Evolutionary conservation across 495 filamentous ascomycete genomes (phyloP), one percentile per base, ranked within the genome.

Genomic region (Aspergillus carlsbadensis): DNA sequence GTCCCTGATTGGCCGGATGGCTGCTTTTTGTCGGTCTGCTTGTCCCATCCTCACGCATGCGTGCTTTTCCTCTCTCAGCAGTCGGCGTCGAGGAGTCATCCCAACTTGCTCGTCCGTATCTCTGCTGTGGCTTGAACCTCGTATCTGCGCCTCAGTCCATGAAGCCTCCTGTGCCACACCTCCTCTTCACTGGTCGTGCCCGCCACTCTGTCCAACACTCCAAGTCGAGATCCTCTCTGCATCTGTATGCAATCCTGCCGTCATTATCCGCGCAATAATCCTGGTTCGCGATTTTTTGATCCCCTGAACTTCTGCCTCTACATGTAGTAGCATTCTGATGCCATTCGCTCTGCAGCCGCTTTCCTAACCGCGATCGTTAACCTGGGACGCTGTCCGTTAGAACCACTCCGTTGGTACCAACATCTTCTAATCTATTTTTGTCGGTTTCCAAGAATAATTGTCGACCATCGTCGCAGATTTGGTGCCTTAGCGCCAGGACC

Each of bases 401-500:
- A 33, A 56, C 52, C 52, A 31, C 41, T 52, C 58, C 41, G 47
- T 48, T 41, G 52, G 58, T 56, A 60, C 58, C 52, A 56, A 60
- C 57, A 54, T 37, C 35, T 21, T 20, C 29, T 8, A n/a, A 35
- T 55, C 45, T 49, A 41, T 44, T 41, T 56, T 47, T 7, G 34
- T 41, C 37, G 41, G 10, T 54, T 29, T 50, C 54, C 50, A 52
- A 41, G 42, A 61, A 61, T 54, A 57, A 56, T 29, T 29, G 26
- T 29, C 4, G 4, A 29, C 26, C 4, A 8, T 29, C 26, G 26
- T 29, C 26, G 26, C 26, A 29, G 26, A 29, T 29, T 4, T 29
- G 26, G 26, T 29, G 8, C 8, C 26, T 8, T 4, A 29, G 26
- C 26, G 26, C n/a, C 26, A 29, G 26, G 8, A 29, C 26, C 26